Evolutionary conservation across 2,329 filamentous ascomycete genomes (phyloP), one percentile per base, ranked within the genome.

Genomic region (Monascus ruber): DNA sequence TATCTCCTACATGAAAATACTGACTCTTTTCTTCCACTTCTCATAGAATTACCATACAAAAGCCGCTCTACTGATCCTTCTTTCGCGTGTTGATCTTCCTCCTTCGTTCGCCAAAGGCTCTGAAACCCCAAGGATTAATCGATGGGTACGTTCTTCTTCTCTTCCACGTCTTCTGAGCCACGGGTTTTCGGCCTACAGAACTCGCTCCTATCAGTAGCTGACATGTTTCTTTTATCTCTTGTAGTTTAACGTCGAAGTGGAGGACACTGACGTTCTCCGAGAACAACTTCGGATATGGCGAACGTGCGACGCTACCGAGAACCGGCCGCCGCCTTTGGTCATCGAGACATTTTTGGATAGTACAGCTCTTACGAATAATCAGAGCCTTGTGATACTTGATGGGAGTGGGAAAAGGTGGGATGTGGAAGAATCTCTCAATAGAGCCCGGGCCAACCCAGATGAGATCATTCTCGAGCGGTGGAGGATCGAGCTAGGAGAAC

Each of bases 211-310:
- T 3, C 17, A 17, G 17, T 17, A 17, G 17, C 17, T 17, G 17
- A 17, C 17, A 2, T 17, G 17, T 17, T 17, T 17, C 17, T 17
- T 17, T 17, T 17, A 17, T 26, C 2, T 4, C 5, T n/a, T 35
- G 11, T 54, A 96, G 91, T 98, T 95, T 65, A 93, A 94, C 69
- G 79, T 95, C 50, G 83, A 94, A 49, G 81, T 94, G 34, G 84
- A 94, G 52, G 91, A 98, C 52, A 89, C 89, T 46, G 85, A 94
- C 55, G 79, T 84, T 44, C 87, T 94, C 55, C 73, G 76, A 53
- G 82, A 93, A 48, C 83, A 91, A 47, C 74, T 96, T 46, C 74
- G 75, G 51, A 72, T 77, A 42, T 98, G 88, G 88, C 89, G 81
- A 62, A 75, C 70, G 34, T 84, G 83, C 56, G 83, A 89, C 58